A percentile compares a stretch with the other conserved stretches of the same genome.
These are phyloP conservation scores for Botrytis fabae DNA, from an alignment of 2,329 filamentous ascomycete genomes.

Conservation along the genomic window DNA sequence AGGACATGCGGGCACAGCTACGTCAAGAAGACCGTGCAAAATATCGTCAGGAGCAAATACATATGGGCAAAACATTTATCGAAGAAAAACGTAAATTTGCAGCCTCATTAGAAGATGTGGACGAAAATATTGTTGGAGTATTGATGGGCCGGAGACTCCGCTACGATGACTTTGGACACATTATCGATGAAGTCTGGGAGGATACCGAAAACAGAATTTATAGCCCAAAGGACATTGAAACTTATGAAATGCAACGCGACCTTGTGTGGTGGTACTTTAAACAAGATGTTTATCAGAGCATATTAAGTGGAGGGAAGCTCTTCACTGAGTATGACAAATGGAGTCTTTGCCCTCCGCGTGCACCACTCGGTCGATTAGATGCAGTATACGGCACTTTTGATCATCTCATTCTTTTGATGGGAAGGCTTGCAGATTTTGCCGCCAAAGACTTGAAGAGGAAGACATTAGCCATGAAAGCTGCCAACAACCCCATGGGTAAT, in stretches of 20 bases:
- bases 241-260: conserved; percentile 79
- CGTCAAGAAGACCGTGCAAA: conserved; percentile 28
- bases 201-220: conserved; percentile 29
- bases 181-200: conserved; percentile 39
- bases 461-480: conserved; percentile 61
- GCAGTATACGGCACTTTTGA: conserved; percentile 86
- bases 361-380: conserved; percentile 72
- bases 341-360: conserved; percentile 85
- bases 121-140: conserved; percentile 57
- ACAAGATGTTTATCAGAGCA: conserved; percentile 88
- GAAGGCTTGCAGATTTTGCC: conserved; percentile 75
- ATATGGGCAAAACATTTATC: conserved; percentile 17
- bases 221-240: conserved; percentile 64
- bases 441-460: conserved; percentile 78
- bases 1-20: conserved; percentile 56
- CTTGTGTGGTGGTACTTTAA: conserved; percentile 96
- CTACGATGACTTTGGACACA: conserved; percentile 58
- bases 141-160: conserved; percentile 58
- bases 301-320: conserved; percentile 80
- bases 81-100: conserved; percentile 29
- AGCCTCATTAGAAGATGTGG: conserved; percentile 47
- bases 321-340: conserved; percentile 77
- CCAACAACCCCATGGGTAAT: conserved; percentile 42
- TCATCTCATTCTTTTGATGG: conserved; percentile 79
- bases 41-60: conserved; percentile 21